Conservation (phyloP, 495 filamentous ascomycete genomes). For the Penicillium simplicissimum region DNA sequence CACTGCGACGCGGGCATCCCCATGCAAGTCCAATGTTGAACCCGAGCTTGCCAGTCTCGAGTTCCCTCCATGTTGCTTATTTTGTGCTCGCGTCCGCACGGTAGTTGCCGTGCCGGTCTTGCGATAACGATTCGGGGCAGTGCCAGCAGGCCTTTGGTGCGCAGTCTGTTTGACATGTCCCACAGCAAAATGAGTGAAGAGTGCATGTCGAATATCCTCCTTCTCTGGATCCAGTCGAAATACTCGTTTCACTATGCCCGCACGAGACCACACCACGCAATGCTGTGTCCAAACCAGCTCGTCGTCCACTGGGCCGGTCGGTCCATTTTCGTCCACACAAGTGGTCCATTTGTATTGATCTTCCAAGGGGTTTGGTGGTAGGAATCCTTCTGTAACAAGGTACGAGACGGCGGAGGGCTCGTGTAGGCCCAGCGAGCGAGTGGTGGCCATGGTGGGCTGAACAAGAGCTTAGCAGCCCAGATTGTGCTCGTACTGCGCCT, state of each 20-base stretch:
- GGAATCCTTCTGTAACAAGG: slow-evolving; percentile 76
- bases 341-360: slow-evolving; percentile 73
- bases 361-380: slow-evolving; percentile 66
- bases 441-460: slow-evolving; percentile 70
- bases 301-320: slow-evolving; percentile 60
- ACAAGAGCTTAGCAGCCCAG: slow-evolving; percentile 17
- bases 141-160: slow-evolving; percentile 7
- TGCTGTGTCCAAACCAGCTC: slow-evolving; percentile 82
- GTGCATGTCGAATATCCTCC: slow-evolving; percentile 77
- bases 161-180: slow-evolving; percentile 29
- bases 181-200: slow-evolving; percentile 79
- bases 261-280: slow-evolving; percentile 90
- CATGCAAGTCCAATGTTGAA: slow-evolving; percentile 28
- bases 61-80: slow-evolving; percentile 18
- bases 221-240: slow-evolving; percentile 87
- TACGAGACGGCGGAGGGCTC: slow-evolving; percentile 79
- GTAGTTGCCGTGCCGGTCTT: slow-evolving; percentile 10
- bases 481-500: slow-evolving; percentile 24
- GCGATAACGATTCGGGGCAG: slow-evolving; percentile 1
- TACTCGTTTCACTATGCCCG: slow-evolving; percentile 79
- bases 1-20: slow-evolving; percentile 21
- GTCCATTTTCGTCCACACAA: slow-evolving; percentile 43
- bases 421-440: slow-evolving; percentile 85
- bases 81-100: slow-evolving; percentile 15
- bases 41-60: slow-evolving; percentile 18